Conservation (phyloP, 352 stramenopile species). For the Phytophthora ohioensis region DNA sequence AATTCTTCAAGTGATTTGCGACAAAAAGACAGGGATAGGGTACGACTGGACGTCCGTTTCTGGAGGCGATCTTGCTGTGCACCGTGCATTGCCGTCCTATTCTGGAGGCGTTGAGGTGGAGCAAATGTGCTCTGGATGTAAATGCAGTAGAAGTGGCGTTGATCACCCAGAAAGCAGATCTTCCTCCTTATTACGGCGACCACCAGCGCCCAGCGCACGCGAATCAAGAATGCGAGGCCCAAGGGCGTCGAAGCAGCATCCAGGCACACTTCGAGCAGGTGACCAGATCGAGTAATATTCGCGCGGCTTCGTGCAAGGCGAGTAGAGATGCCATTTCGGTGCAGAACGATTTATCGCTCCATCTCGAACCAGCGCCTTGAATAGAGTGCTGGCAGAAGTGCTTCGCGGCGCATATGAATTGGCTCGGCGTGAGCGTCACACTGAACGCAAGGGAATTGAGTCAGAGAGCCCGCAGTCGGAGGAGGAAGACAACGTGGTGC, state of each 20-base stretch:
- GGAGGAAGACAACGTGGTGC: neutral
- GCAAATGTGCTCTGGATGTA: too few species aligned
- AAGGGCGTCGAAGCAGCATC: neutral
- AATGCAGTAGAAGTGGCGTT: too few species aligned
- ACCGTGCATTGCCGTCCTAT: too few species aligned
- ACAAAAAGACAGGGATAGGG: too few species aligned
- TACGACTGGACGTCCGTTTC: too few species aligned
- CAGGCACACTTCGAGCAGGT: neutral
- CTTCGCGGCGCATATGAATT: neutral
- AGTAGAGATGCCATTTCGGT: neutral
- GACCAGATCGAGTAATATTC: conserved; percentile 7
- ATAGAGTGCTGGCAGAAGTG: neutral
- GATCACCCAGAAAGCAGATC: too few species aligned
- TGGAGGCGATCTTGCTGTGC: too few species aligned
- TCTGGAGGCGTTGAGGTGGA: too few species aligned
- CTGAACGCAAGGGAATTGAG: neutral
- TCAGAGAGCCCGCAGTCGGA: neutral
- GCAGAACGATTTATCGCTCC: neutral
- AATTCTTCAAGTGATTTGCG: too few species aligned
- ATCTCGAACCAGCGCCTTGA: neutral
- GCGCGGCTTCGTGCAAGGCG: conserved; percentile 1
- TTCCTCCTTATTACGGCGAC: too few species aligned
- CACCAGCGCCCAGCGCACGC: too few species aligned
- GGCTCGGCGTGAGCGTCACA: neutral
- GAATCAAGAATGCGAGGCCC: neutral